phyloP scores from a whole-genome alignment of 805 yeast genomes.

The Clavispora fructus region DNA sequence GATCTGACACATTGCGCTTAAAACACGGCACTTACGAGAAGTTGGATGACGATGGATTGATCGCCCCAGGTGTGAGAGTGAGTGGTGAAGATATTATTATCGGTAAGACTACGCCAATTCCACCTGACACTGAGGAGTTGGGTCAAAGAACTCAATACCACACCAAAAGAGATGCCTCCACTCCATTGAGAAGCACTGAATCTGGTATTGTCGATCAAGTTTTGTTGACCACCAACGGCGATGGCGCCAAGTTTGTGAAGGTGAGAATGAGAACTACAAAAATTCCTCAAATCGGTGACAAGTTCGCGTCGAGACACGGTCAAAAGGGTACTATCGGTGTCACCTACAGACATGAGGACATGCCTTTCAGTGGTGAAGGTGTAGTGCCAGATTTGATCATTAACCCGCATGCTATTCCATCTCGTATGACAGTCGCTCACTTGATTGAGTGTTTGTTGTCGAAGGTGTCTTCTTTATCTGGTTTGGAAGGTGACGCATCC shows the following conservation, averaged over 20 bases:
- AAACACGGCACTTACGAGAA: constrained; percentile 98
- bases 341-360: constrained; percentile 95
- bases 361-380: constrained; percentile 97
- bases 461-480: constrained; percentile 90
- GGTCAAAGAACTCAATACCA: constrained; percentile 99
- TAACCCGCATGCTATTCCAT: constrained; percentile 99
- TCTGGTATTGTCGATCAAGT: constrained; percentile 99
- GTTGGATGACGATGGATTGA: constrained; percentile 95
- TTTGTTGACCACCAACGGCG: constrained; percentile 92
- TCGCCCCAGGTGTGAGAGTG: constrained; percentile 97
- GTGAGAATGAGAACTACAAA: constrained; percentile 99
- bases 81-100: constrained; percentile 98
- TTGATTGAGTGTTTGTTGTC: constrained; percentile 95
- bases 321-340: constrained; percentile 99
- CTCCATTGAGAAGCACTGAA: constrained; percentile 94
- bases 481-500: constrained; percentile 98
- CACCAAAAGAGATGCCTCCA: constrained; percentile 97
- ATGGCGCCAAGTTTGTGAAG: constrained; percentile 94
- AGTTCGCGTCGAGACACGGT: constrained; percentile 99
- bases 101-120: constrained; percentile 98
- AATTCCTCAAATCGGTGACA: constrained; percentile 98
- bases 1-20: constrained; percentile 90
- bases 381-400: constrained; percentile 95
- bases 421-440: constrained; percentile 99
- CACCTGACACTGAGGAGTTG: constrained; percentile 97